Percentiles rank a stretch among this genome's conserved stretches.
Conservation (phyloP, 176 grass and related monocot genomes). For the Aegilops speltoides region DNA sequence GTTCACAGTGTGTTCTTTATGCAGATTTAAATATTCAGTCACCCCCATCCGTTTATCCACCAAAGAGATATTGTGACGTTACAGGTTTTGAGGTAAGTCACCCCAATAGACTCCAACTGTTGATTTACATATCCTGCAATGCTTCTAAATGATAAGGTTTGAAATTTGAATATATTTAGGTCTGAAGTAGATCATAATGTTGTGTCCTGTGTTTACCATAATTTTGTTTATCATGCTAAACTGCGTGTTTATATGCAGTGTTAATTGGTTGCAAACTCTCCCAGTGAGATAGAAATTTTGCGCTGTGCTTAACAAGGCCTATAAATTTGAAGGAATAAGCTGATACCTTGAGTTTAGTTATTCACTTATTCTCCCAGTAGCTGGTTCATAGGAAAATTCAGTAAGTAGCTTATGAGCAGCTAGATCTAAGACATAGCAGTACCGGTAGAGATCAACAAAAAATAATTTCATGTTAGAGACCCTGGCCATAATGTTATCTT, state of each 20-base stretch:
- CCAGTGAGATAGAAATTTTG: background rate
- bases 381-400: background rate
- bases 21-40: conserved; percentile 91
- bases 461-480: background rate
- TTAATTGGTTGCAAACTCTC: background rate
- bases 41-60: conserved; percentile 89
- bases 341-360: background rate
- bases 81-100: conserved; percentile 91
- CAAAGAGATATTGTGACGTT: conserved; percentile 95
- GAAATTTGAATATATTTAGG: background rate
- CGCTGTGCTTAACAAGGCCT: background rate
- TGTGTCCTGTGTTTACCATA: background rate
- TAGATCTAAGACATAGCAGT: background rate
- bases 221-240: background rate
- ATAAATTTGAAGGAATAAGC: background rate
- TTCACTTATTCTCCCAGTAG: background rate
- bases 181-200: background rate
- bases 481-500: background rate
- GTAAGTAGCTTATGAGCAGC: background rate
- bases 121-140: background rate
- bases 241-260: background rate
- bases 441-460: background rate
- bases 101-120: background rate
- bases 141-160: conserved; percentile 1
- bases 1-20: conserved; percentile 9